Percentiles rank a stretch among this genome's conserved stretches.
Evolutionary conservation across 768 basidiomycete genomes (phyloP).

Genomic region (Collybia mongolica): DNA sequence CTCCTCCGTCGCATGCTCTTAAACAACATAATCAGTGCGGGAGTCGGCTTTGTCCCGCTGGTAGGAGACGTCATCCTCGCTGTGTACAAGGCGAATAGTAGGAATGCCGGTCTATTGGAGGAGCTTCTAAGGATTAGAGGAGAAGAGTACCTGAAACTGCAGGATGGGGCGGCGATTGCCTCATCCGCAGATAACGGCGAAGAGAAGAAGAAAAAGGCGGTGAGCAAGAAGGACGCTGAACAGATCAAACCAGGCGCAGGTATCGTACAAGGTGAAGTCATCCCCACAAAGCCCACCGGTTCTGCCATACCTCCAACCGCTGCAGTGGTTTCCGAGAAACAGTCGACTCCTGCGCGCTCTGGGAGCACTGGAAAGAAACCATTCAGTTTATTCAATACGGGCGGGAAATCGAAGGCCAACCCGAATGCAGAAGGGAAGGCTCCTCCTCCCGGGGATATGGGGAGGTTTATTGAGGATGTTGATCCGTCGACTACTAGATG

Average conservation of each 20-base stretch:
- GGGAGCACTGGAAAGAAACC: conserved; percentile 2
- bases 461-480: conserved; percentile 40
- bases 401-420: not conserved
- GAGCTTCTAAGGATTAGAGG: conserved; percentile 81
- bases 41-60: conserved; percentile 65
- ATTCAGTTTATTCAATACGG: conserved; percentile 16
- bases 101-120: conserved; percentile 85
- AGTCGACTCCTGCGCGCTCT: not conserved
- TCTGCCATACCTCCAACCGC: not conserved
- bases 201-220: conserved; percentile 14
- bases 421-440: conserved; percentile 11
- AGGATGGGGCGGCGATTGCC: conserved; percentile 28
- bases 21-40: conserved; percentile 71
- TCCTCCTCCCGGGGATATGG: conserved; percentile 20
- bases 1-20: conserved; percentile 71
- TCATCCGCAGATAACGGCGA: conserved; percentile 6
- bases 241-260: conserved; percentile 59
- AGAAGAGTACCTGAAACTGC: conserved; percentile 61
- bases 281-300: conserved; percentile 10
- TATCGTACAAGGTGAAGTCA: conserved; percentile 32
- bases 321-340: not conserved
- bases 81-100: conserved; percentile 81
- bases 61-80: conserved; percentile 78
- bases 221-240: conserved; percentile 32
- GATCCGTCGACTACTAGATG: conserved; percentile 1